phyloP scores from a whole-genome alignment of 257 asterid genomes.

The Petrea volubilis region DNA sequence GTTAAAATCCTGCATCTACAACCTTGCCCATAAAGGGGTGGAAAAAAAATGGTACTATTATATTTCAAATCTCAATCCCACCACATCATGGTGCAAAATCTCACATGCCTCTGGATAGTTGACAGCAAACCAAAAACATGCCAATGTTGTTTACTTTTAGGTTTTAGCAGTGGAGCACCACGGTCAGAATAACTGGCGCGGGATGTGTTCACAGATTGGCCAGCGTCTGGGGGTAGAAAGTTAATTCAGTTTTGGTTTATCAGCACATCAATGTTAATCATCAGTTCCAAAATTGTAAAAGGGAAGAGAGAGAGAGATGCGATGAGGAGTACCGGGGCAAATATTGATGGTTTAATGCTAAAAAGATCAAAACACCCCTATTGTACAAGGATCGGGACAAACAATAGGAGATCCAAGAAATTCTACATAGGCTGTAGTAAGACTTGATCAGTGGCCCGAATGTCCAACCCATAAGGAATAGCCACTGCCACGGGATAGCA shows the following conservation, averaged over 20 bases:
- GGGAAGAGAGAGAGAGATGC: background rate
- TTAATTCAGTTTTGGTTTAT: background rate
- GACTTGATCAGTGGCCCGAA: no score
- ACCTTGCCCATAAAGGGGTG: background rate
- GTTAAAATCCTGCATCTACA: background rate
- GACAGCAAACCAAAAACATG: conserved; percentile 17
- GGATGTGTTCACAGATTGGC: background rate
- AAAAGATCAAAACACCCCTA: no score
- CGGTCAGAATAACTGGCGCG: background rate
- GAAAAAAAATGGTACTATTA: background rate
- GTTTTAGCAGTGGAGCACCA: background rate
- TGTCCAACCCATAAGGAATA: no score
- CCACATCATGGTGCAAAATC: background rate
- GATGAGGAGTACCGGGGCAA: no score
- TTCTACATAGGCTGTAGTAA: no score
- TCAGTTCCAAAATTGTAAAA: background rate
- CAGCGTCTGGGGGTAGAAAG: no score
- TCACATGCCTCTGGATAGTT: background rate
- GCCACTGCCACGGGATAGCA: no score
- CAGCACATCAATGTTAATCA: conserved; percentile 6
- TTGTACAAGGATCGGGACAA: no score
- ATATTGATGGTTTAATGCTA: no score
- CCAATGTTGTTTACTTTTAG: background rate
- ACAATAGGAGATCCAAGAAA: no score
- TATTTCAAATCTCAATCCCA: conserved; percentile 13